Conservation (phyloP, 176 grass and related monocot genomes). For the Metroxylon sagu region DNA sequence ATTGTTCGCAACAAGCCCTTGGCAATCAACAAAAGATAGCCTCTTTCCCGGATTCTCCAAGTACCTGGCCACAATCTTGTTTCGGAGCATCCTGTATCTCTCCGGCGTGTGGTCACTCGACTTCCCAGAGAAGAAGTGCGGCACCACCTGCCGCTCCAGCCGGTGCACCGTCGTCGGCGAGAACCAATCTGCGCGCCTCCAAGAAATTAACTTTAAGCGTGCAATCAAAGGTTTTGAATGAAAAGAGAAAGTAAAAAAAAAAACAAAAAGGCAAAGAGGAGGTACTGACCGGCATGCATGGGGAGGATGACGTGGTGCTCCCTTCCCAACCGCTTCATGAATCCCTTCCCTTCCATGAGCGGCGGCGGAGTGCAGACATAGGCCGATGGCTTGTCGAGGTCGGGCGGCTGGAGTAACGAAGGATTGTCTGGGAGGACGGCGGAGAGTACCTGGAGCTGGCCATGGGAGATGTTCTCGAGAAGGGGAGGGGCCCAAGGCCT, state of each 20-base stretch:
- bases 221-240: not conserved
- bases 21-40: slow-evolving; percentile 66
- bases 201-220: not conserved
- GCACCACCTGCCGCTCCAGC: slow-evolving; percentile 25
- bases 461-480: slow-evolving; percentile 90
- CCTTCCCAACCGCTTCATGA: slow-evolving; percentile 40
- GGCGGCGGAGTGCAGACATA: slow-evolving; percentile 78
- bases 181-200: slow-evolving; percentile 71
- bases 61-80: slow-evolving; percentile 76
- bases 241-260: slow-evolving; percentile 1
- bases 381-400: slow-evolving; percentile 59
- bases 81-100: slow-evolving; percentile 61
- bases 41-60: slow-evolving; percentile 61
- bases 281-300: slow-evolving; percentile 58
- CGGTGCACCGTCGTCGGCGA: slow-evolving; percentile 23
- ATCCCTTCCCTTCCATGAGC: slow-evolving; percentile 77
- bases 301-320: slow-evolving; percentile 48
- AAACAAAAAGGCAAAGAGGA: not conserved
- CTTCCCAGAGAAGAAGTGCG: slow-evolving; percentile 30
- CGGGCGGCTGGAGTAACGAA: slow-evolving; percentile 35
- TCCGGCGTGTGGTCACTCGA: slow-evolving; percentile 46
- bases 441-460: slow-evolving; percentile 73
- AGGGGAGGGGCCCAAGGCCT: not conserved
- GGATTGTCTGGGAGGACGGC: slow-evolving; percentile 66
- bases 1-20: slow-evolving; percentile 52